Conservation (phyloP, 2,329 filamentous ascomycete genomes). For the Penicillium sp. region DNA sequence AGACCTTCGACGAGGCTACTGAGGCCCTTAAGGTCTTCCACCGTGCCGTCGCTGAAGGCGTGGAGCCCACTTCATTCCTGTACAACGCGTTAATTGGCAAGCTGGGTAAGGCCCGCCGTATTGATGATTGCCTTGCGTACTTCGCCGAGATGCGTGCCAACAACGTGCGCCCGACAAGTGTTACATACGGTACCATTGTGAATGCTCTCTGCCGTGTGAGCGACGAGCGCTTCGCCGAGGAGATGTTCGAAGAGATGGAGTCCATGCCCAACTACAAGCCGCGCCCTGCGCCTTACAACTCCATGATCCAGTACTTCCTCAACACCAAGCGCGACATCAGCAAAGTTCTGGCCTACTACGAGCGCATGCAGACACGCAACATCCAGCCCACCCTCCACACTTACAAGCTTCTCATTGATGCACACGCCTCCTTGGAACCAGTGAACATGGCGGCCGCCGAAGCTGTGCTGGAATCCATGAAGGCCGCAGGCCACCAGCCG, state of each 20-base stretch:
- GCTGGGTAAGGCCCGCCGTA: slow-evolving; percentile 93
- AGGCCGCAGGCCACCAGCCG: slow-evolving; percentile 67
- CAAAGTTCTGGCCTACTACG: slow-evolving; percentile 92
- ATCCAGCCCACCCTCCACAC: slow-evolving; percentile 94
- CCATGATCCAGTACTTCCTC: slow-evolving; percentile 99
- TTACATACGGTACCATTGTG: slow-evolving; percentile 97
- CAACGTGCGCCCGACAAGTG: slow-evolving; percentile 90
- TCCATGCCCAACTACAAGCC: slow-evolving; percentile 98
- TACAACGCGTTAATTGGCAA: slow-evolving; percentile 99
- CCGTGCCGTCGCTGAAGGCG: slow-evolving; percentile 86
- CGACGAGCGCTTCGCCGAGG: slow-evolving; percentile 95
- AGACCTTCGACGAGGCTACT: slow-evolving; percentile 95
- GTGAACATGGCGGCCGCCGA: slow-evolving; percentile 86
- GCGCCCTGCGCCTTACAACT: slow-evolving; percentile 94
- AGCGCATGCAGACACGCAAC: slow-evolving; percentile 82
- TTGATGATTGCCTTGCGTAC: slow-evolving; percentile 97
- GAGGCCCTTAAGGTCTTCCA: slow-evolving; percentile 98
- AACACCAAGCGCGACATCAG: slow-evolving; percentile 93
- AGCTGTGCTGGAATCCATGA: slow-evolving; percentile 74
- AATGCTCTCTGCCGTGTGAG: slow-evolving; percentile 96
- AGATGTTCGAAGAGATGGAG: slow-evolving; percentile 99
- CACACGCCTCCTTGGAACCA: slow-evolving; percentile 89
- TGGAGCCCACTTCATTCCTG: slow-evolving; percentile 92
- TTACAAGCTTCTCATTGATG: slow-evolving; percentile 95
- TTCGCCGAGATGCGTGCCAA: slow-evolving; percentile 95